Evolutionary conservation across 1,139 yeast species (phyloP).

Genomic region (Scheffersomyces titani): DNA sequence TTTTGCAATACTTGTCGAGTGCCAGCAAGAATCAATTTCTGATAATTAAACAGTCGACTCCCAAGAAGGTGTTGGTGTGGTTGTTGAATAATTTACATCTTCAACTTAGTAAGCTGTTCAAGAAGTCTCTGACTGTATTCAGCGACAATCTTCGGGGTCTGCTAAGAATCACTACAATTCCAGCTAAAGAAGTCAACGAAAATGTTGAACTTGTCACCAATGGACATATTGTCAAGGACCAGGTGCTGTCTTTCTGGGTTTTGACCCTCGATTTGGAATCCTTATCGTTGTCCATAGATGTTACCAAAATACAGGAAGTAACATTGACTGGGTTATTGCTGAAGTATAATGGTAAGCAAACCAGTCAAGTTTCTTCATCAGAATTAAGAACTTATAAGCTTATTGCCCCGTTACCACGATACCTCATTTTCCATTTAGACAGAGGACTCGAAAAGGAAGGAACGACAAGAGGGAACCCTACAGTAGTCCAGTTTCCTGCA

Average conservation of each 20-base stretch:
- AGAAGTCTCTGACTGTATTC: slow-evolving; percentile 15
- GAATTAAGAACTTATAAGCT: slow-evolving; percentile 41
- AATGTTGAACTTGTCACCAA: slow-evolving; percentile 22
- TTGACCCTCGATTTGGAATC: slow-evolving; percentile 62
- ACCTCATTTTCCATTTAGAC: slow-evolving; percentile 56
- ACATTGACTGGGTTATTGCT: slow-evolving; percentile 44
- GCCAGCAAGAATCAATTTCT: slow-evolving; percentile 45
- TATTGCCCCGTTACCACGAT: slow-evolving; percentile 47
- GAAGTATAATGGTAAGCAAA: slow-evolving; percentile 40
- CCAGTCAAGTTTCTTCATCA: slow-evolving; percentile 16
- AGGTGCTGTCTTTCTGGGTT: slow-evolving; percentile 54
- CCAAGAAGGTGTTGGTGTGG: slow-evolving; percentile 62
- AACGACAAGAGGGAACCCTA: slow-evolving; percentile 50
- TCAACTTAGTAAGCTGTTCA: slow-evolving; percentile 28
- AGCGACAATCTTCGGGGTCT: slow-evolving; percentile 53
- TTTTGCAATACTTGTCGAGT: slow-evolving; percentile 50
- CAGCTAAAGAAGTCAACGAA: slow-evolving; percentile 18
- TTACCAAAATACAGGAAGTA: slow-evolving; percentile 54
- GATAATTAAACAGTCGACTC: slow-evolving; percentile 42
- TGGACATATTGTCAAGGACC: slow-evolving; percentile 14
- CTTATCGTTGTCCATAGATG: slow-evolving; percentile 47
- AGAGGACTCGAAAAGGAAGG: slow-evolving; percentile 40
- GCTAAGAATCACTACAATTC: slow-evolving; percentile 32
- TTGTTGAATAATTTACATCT: slow-evolving; percentile 49
- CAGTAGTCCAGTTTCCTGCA: slow-evolving; percentile 63